Evolutionary conservation across 148 eudicot species (phyloP).

Genomic region (Vaccinium macrocarpon): DNA sequence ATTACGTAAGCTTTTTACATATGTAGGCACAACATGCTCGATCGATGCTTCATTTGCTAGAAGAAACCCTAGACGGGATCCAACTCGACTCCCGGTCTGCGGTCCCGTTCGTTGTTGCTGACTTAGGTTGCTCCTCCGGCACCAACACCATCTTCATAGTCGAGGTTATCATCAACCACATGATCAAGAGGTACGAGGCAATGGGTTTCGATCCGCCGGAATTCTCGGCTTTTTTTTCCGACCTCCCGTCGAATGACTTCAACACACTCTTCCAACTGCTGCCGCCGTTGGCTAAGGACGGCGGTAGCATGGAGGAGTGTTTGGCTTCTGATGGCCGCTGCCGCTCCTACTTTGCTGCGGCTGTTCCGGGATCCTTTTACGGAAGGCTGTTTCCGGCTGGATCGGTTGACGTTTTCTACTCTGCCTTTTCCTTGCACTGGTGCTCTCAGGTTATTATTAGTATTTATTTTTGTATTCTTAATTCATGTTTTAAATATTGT

Average conservation of each 20-base stretch:
- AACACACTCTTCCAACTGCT: slow-evolving; percentile 92
- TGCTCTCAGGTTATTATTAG: slow-evolving; percentile 64
- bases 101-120: slow-evolving; percentile 67
- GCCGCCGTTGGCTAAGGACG: slow-evolving; percentile 46
- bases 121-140: slow-evolving; percentile 85
- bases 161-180: slow-evolving; percentile 70
- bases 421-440: slow-evolving; percentile 95
- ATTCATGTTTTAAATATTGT: background rate
- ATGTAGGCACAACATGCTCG: slow-evolving; percentile 80
- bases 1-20: background rate
- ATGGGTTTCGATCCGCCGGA: slow-evolving; percentile 58
- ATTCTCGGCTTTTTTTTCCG: slow-evolving; percentile 86
- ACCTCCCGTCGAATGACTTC: slow-evolving; percentile 93
- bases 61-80: slow-evolving; percentile 72
- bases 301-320: slow-evolving; percentile 76
- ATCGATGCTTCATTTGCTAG: slow-evolving; percentile 80
- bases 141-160: slow-evolving; percentile 67
- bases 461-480: background rate
- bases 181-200: slow-evolving; percentile 62
- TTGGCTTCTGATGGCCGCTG: slow-evolving; percentile 65
- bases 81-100: slow-evolving; percentile 28
- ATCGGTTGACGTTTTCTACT: slow-evolving; percentile 74
- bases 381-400: slow-evolving; percentile 75
- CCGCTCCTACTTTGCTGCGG: slow-evolving; percentile 81
- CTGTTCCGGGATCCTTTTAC: slow-evolving; percentile 84